Evolutionary conservation across 768 basidiomycete species (phyloP).

Genomic region (Lyophyllum shimeji): DNA sequence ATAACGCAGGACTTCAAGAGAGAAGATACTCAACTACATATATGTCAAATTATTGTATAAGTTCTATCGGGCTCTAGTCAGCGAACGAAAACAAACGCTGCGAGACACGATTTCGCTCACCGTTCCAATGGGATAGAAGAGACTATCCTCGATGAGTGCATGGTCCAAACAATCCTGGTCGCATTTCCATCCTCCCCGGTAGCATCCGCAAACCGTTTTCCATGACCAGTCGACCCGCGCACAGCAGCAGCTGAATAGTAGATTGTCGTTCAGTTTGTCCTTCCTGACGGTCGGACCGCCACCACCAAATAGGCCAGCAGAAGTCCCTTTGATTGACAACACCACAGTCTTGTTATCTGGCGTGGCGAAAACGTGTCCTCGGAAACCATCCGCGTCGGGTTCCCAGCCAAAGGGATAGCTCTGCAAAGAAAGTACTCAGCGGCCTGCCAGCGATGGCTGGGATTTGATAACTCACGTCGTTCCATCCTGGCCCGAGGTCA

Average conservation of each 20-base stretch:
- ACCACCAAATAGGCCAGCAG: slow-evolving; percentile 69
- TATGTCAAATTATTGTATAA: slow-evolving; percentile 92
- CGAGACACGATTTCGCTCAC: slow-evolving; percentile 42
- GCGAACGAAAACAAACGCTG: neutral
- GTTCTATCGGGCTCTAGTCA: slow-evolving; percentile 50
- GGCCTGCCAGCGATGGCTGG: neutral
- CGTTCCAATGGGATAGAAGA: slow-evolving; percentile 90
- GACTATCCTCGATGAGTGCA: slow-evolving; percentile 71
- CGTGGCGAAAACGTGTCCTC: slow-evolving; percentile 89
- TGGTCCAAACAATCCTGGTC: slow-evolving; percentile 75
- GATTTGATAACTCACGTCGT: slow-evolving; percentile 35
- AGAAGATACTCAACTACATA: slow-evolving; percentile 59
- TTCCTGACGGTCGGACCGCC: slow-evolving; percentile 86
- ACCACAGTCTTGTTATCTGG: slow-evolving; percentile 82
- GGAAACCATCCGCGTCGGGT: slow-evolving; percentile 80
- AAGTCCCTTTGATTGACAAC: slow-evolving; percentile 92
- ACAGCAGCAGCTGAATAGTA: slow-evolving; percentile 94
- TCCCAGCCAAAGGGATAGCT: slow-evolving; percentile 92
- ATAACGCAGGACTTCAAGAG: neutral
- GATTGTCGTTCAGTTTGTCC: slow-evolving; percentile 92
- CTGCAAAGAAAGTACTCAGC: slow-evolving; percentile 31
- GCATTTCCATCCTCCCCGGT: slow-evolving; percentile 78
- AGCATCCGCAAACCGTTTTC: slow-evolving; percentile 92
- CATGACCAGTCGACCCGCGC: slow-evolving; percentile 91
- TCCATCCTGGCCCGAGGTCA: slow-evolving; percentile 67